phyloP scores from a whole-genome alignment of 73 alveolate genomes.

The Paraurostyla sp. region DNA sequence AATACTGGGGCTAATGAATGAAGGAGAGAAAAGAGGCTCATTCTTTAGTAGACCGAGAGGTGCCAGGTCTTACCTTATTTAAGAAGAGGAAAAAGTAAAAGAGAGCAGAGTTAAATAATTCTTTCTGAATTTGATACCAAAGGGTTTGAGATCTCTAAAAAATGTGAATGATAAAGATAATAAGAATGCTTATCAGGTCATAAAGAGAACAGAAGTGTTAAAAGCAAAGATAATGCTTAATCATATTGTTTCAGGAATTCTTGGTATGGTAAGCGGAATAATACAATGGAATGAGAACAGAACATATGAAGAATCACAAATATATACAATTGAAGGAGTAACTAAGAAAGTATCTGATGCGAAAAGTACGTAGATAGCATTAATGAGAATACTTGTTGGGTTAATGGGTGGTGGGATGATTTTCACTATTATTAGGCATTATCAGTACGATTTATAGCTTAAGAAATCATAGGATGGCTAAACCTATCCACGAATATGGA shows the following conservation, averaged over 20 bases:
- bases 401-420: background rate
- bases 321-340: background rate
- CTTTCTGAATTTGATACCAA: background rate
- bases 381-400: background rate
- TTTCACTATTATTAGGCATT: constrained; percentile 5
- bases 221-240: constrained; percentile 25
- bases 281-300: constrained; percentile 29
- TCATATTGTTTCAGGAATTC: constrained; percentile 7
- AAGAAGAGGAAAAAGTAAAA: background rate
- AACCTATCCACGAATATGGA: constrained; percentile 26
- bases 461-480: background rate
- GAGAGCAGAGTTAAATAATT: background rate
- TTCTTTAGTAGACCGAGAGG: background rate
- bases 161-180: constrained; percentile 28
- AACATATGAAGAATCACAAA: background rate
- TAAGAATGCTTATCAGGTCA: background rate
- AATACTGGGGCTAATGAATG: background rate
- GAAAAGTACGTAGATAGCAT: background rate
- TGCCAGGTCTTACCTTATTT: background rate
- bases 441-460: background rate
- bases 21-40: background rate
- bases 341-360: constrained; percentile 16
- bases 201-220: background rate
- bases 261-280: constrained; percentile 10
- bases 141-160: constrained; percentile 10